These are phyloP conservation scores for Rhizomucor pusillus DNA, from an alignment of 371 early-diverging fungal genomes.

Conservation along the genomic window DNA sequence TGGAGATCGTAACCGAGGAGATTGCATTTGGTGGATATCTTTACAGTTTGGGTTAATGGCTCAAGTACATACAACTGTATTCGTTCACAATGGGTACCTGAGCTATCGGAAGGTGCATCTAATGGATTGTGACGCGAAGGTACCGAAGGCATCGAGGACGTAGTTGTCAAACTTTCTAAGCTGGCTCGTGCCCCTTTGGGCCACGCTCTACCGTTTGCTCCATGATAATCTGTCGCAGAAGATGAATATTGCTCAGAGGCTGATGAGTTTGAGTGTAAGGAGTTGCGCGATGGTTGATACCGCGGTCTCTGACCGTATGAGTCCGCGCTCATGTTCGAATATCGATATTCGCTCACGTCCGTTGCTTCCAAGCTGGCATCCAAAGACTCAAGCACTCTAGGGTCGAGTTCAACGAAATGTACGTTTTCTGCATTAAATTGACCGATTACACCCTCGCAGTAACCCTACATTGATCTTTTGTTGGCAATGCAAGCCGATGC, in stretches of 20 bases:
- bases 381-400: slow-evolving; percentile 44
- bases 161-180: slow-evolving; percentile 29
- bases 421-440: slow-evolving; percentile 56
- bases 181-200: slow-evolving; percentile 25
- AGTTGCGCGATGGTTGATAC: slow-evolving; percentile 6
- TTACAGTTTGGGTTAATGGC: no score
- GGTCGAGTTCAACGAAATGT: slow-evolving; percentile 56
- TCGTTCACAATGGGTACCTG: no score
- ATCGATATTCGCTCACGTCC: slow-evolving; percentile 3
- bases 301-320: neutral
- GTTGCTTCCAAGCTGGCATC: slow-evolving; percentile 29
- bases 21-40: no score
- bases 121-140: slow-evolving; percentile 1
- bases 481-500: neutral
- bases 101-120: neutral
- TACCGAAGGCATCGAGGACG: slow-evolving; percentile 13
- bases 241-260: slow-evolving; percentile 24
- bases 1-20: no score
- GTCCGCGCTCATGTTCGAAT: slow-evolving; percentile 7
- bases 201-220: neutral
- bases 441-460: slow-evolving; percentile 59
- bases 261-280: slow-evolving; percentile 24
- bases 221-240: slow-evolving; percentile 13
- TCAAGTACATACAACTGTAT: no score
- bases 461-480: slow-evolving; percentile 32